A percentile compares a stretch with the other conserved stretches of the same genome.
Evolutionary conservation across 768 basidiomycete genomes (phyloP).

Genomic region (Tricholoma bakamatsutake): DNA sequence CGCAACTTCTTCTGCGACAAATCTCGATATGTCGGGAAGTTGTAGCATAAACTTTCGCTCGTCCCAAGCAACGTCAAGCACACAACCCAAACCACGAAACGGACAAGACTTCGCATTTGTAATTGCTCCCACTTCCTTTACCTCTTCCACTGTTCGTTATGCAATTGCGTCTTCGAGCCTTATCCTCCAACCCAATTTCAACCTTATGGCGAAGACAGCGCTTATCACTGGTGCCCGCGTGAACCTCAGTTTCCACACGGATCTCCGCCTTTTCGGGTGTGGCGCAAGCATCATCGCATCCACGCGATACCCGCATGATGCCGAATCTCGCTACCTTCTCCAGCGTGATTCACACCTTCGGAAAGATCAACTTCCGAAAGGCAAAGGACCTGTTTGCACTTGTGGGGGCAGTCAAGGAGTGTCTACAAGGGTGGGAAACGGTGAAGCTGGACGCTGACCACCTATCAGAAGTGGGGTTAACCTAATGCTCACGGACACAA

Average conservation of each 20-base stretch:
- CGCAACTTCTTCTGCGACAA: conserved; percentile 17
- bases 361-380: conserved; percentile 25
- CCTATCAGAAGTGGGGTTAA: conserved; percentile 20
- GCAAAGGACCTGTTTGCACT: conserved; percentile 29
- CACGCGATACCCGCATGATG: conserved; percentile 28
- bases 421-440: conserved; percentile 13
- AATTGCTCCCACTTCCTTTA: conserved; percentile 19
- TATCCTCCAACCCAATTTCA: conserved; percentile 21
- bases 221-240: conserved; percentile 30
- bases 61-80: neutral
- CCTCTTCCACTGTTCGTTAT: conserved; percentile 21
- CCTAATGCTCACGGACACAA: conserved; percentile 27
- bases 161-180: conserved; percentile 23
- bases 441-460: conserved; percentile 27
- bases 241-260: conserved; percentile 27
- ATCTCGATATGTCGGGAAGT: conserved; percentile 4
- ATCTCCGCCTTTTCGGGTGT: conserved; percentile 26
- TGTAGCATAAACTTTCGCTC: neutral
- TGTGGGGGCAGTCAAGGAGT: conserved; percentile 18
- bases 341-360: conserved; percentile 22
- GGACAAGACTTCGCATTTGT: conserved; percentile 18
- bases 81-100: neutral
- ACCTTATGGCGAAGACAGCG: conserved; percentile 20
- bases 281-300: conserved; percentile 25
- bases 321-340: conserved; percentile 21